A percentile compares a stretch with the other conserved stretches of the same genome.
These are phyloP conservation scores for Tetraselmis chui DNA, from an alignment of 139 green algal species.

Conservation along the genomic window DNA sequence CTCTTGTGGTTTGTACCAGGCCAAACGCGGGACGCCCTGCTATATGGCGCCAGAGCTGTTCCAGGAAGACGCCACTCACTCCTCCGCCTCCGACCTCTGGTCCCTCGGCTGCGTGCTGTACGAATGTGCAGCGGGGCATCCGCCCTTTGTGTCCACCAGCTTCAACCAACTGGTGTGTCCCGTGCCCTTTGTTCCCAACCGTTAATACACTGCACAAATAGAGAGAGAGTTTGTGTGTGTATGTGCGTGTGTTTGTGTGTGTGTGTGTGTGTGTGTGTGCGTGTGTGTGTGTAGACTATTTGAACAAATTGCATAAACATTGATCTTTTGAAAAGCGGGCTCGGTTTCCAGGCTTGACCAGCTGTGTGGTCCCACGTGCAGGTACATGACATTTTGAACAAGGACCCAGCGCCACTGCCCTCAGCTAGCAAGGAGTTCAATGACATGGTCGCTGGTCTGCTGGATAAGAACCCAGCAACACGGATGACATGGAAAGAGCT, in stretches of 20 bases:
- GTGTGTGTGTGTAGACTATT: too few species aligned
- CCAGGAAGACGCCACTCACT: constrained; percentile 67
- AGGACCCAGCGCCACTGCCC: constrained; percentile 42
- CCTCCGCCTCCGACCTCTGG: constrained; percentile 81
- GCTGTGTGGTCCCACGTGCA: too few species aligned
- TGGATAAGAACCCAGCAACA: constrained; percentile 75
- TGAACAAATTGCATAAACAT: too few species aligned
- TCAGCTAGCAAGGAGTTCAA: constrained; percentile 48
- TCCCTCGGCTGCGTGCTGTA: constrained; percentile 90
- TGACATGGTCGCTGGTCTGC: constrained; percentile 61
- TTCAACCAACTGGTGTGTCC: constrained; percentile 66
- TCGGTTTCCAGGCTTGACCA: too few species aligned
- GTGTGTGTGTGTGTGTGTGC: too few species aligned
- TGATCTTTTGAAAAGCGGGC: too few species aligned
- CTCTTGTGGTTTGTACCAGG: too few species aligned
- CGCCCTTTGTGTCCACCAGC: constrained; percentile 74
- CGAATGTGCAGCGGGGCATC: constrained; percentile 74
- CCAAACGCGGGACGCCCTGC: constrained; percentile 72
- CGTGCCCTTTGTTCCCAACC: too few species aligned
- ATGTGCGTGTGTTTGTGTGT: too few species aligned
- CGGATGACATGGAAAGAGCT: constrained; percentile 62
- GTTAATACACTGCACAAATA: too few species aligned
- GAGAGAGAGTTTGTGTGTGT: too few species aligned
- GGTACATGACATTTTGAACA: constrained; percentile 52
- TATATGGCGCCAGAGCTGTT: constrained; percentile 97